Conservation (phyloP, 2,329 filamentous ascomycete genomes). For the Sporothrix pseudoabietina region DNA sequence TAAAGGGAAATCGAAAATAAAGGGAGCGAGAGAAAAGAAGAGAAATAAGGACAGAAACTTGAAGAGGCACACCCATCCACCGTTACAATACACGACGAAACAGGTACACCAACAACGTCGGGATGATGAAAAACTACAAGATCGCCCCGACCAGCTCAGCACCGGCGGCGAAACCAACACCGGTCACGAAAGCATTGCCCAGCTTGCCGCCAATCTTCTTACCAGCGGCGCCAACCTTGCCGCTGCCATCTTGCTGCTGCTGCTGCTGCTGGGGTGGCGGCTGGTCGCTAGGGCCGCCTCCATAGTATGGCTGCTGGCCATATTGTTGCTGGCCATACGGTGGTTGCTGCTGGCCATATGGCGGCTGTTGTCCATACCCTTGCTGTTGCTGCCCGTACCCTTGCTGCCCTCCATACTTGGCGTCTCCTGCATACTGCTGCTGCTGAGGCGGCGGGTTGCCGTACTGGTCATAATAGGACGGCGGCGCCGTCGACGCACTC, state of each 20-base stretch:
- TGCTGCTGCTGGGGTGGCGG: constrained; percentile 39
- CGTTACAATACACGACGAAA: constrained; percentile 17
- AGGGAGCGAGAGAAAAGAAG: background rate
- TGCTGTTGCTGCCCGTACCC: constrained; percentile 2
- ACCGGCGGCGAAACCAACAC: constrained; percentile 88
- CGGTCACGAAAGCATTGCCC: constrained; percentile 82
- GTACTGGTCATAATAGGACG: constrained; percentile 30
- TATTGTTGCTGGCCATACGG: constrained; percentile 37
- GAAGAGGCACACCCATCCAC: background rate
- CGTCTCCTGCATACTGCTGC: constrained; percentile 10
- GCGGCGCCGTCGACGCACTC: constrained; percentile 29
- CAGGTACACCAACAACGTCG: constrained; percentile 18
- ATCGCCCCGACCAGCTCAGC: constrained; percentile 89
- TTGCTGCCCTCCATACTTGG: constrained; percentile 27
- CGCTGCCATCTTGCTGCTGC: constrained; percentile 51
- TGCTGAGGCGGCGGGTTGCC: constrained; percentile 20
- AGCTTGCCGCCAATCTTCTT: constrained; percentile 98
- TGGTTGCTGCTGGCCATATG: constrained; percentile 31
- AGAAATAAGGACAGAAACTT: background rate
- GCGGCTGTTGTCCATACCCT: constrained; percentile 30
- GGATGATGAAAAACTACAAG: constrained; percentile 59
- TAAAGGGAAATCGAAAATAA: background rate
- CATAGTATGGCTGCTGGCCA: constrained; percentile 44
- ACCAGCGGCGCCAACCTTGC: constrained; percentile 72
- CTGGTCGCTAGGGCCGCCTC: constrained; percentile 40